A percentile compares a stretch with the other conserved stretches of the same genome.
Evolutionary conservation across 1,284 basidiomycete genomes (phyloP).

Genomic region (Moesziomyces aphidis): DNA sequence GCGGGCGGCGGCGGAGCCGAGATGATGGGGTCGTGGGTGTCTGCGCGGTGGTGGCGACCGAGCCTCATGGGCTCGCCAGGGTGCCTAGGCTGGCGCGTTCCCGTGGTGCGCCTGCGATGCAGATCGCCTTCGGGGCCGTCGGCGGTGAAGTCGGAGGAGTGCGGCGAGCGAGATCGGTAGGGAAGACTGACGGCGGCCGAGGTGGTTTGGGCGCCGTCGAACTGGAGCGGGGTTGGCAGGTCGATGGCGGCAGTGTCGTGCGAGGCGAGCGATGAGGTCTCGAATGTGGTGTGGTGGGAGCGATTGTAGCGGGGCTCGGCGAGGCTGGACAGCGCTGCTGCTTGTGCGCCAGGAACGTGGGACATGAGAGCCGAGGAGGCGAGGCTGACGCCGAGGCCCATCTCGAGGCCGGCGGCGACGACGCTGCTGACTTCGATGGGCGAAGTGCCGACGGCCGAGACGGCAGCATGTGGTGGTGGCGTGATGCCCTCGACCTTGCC

Average conservation of each 20-base stretch:
- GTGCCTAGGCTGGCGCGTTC: constrained; percentile 23
- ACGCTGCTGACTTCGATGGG: constrained; percentile 48
- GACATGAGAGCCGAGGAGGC: constrained; percentile 48
- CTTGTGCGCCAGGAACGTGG: constrained; percentile 21
- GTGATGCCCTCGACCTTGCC: constrained; percentile 49
- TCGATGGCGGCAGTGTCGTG: constrained; percentile 1
- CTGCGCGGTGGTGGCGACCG: constrained; percentile 46
- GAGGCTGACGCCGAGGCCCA: constrained; percentile 56
- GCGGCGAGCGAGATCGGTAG: constrained; percentile 20
- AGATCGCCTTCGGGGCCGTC: constrained; percentile 34
- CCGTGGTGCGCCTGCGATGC: constrained; percentile 40
- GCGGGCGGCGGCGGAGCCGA: constrained; percentile 10
- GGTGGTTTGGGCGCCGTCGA: constrained; percentile 15
- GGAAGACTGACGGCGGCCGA: constrained; percentile 24
- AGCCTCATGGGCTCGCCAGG: constrained; percentile 30
- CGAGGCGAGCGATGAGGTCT: neutral
- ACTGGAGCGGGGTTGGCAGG: constrained; percentile 14
- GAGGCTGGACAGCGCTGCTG: constrained; percentile 34
- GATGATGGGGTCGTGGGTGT: constrained; percentile 48
- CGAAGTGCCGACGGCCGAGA: constrained; percentile 28
- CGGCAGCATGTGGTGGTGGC: constrained; percentile 25
- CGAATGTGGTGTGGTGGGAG: constrained; percentile 17
- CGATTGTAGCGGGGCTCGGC: constrained; percentile 49
- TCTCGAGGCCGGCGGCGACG: constrained; percentile 54
- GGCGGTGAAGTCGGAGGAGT: constrained; percentile 13